Evolutionary conservation across 75 land plant species (phyloP).

Genomic region (Pinus taeda): DNA sequence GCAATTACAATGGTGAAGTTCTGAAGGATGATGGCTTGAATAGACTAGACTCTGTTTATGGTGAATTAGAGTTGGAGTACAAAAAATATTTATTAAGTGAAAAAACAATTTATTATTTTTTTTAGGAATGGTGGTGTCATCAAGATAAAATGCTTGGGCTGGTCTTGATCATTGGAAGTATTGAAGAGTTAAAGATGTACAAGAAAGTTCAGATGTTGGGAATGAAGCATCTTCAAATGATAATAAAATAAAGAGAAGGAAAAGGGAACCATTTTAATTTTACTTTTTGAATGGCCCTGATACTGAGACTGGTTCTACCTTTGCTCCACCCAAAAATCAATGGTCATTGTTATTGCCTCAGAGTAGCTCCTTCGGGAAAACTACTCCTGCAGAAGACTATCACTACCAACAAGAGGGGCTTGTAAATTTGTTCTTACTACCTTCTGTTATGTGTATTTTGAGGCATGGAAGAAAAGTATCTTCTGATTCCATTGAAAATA

Average conservation of each 20-base stretch:
- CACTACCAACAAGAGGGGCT: conserved; percentile 90
- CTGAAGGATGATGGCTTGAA: no score
- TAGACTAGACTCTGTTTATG: no score
- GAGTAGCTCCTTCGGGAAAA: conserved; percentile 40
- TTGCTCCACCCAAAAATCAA: conserved; percentile 63
- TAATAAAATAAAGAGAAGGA: conserved; percentile 40
- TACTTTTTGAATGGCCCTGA: conserved; percentile 50
- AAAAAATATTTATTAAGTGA: conserved; percentile 31
- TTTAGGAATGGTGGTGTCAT: conserved; percentile 46
- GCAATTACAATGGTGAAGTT: no score
- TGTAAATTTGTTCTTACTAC: conserved; percentile 74
- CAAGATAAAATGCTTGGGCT: conserved; percentile 85
- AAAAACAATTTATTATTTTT: conserved; percentile 49
- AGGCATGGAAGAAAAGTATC: no score
- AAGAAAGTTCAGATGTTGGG: conserved; percentile 17
- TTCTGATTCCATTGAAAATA: no score
- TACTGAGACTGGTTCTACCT: conserved; percentile 44
- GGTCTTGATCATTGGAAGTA: conserved; percentile 97
- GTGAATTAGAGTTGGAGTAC: neutral
- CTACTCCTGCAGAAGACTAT: conserved; percentile 85
- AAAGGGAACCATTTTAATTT: conserved; percentile 80
- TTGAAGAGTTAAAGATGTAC: conserved; percentile 44
- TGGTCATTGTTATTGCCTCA: conserved; percentile 51
- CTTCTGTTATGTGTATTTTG: conserved; percentile 67
- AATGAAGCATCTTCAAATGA: conserved; percentile 17